Conservation (phyloP, 257 asterid genomes). For the Solanum pennellii region DNA sequence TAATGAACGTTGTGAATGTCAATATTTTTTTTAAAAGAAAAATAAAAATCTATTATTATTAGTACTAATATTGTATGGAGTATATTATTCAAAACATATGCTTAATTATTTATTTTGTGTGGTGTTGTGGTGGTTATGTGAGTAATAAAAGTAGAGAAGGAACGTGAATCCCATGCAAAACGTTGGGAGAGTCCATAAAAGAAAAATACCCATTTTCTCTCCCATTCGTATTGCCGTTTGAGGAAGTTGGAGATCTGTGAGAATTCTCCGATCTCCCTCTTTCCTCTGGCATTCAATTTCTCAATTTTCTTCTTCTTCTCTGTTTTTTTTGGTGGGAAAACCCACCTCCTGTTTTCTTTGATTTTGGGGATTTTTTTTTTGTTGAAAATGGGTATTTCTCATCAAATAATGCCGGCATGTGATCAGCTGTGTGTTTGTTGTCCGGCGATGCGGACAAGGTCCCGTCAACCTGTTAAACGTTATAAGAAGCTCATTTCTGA, state of each 20-base stretch:
- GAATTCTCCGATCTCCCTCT: conserved; percentile 7
- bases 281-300: neutral
- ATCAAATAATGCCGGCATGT: conserved; percentile 50
- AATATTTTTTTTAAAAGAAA: no score
- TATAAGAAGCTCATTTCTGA: conserved; percentile 65
- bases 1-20: neutral
- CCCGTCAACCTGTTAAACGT: conserved; percentile 76
- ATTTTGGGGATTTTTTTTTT: neutral
- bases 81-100: neutral
- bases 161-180: conserved; percentile 4
- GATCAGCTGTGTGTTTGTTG: conserved; percentile 62
- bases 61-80: neutral
- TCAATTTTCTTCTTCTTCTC: neutral
- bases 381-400: conserved; percentile 44
- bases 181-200: neutral
- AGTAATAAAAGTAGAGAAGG: neutral
- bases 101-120: neutral
- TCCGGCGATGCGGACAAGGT: conserved; percentile 72
- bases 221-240: neutral
- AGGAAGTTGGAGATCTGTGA: conserved; percentile 11
- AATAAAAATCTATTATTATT: neutral
- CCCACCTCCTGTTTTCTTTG: neutral
- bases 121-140: neutral
- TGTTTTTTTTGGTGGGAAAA: neutral
- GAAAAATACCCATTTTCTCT: neutral